Conservation (phyloP, 495 filamentous ascomycete genomes). For the Pseudevernia furfuracea region DNA sequence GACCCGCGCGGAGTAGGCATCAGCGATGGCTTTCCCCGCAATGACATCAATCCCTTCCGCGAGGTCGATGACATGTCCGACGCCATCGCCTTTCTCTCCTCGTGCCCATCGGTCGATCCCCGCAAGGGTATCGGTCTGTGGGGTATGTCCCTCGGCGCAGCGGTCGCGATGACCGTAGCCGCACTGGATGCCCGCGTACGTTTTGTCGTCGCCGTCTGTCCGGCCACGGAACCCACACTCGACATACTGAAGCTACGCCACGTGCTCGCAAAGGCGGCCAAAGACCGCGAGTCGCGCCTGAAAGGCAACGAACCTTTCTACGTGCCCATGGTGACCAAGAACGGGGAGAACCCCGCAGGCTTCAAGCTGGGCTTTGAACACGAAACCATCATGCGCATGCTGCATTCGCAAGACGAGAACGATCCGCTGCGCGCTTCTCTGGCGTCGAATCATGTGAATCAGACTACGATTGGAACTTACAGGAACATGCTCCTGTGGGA, state of each 20-base stretch:
- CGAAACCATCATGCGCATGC: no score
- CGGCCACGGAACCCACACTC: no score
- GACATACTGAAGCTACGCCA: no score
- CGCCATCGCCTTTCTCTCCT: background rate
- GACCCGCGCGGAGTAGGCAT: slow-evolving; percentile 35
- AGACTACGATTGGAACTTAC: no score
- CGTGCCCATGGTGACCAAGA: slow-evolving; percentile 26
- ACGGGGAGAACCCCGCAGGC: slow-evolving; percentile 33
- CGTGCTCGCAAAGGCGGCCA: slow-evolving; percentile 22
- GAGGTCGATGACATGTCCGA: slow-evolving; percentile 35
- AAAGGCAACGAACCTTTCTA: slow-evolving; percentile 24
- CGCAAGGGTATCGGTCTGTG: slow-evolving; percentile 30
- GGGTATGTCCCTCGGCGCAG: slow-evolving; percentile 36
- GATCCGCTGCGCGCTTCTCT: no score
- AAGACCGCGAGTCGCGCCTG: slow-evolving; percentile 29
- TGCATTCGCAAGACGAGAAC: no score
- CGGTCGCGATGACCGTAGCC: slow-evolving; percentile 25
- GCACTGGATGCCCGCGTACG: slow-evolving; percentile 30
- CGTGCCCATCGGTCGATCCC: background rate
- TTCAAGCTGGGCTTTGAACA: no score
- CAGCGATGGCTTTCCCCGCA: slow-evolving; percentile 40
- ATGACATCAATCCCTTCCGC: slow-evolving; percentile 36
- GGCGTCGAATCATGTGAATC: no score
- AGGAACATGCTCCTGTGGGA: no score
- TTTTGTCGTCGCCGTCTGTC: slow-evolving; percentile 24